Evolutionary conservation across 2,329 filamentous ascomycete genomes (phyloP), one percentile per base, ranked within the genome.

Genomic region (Harringtonia aguacate): DNA sequence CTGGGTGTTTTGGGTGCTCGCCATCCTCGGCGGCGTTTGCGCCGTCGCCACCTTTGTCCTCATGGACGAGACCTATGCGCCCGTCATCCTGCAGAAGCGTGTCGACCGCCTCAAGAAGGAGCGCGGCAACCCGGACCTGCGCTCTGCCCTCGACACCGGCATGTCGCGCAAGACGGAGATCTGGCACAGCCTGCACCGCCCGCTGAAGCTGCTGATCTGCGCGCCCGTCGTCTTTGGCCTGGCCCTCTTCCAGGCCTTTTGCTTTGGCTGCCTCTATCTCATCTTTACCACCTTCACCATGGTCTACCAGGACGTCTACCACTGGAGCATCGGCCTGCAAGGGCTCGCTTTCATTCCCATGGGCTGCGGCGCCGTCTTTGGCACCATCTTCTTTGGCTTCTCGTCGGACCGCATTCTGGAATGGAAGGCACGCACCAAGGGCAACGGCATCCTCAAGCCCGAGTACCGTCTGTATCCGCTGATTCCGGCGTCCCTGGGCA

Each of bases 241-340:
- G 17, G 33, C 15, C 30, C 22, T 28, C 20, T 36, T 40, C 28
- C 38, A 30, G 27, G 27, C 38, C 24, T 31, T 40, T 24, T 21
- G 15, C 38, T 40, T 75, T 47, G 66, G 61, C 8, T 59, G 74
- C 3, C 58, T 73, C 9, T 75, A 75, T 55, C 77, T 77, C 72
- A 63, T 77, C 13, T 77, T 78, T 56, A 68, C 62, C 21, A 75
- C 76, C 45, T 77, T 77, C 44, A 70, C 67, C 3, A 71, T 74
- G 33, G 68, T 75, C 7, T 75, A 73, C 50, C 67, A 73, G 48
- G 55, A 72, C 38, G 65, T 58, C 50, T 63, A 72, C 3, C 70
- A 69, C 1, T 76, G 71, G 71, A 75, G 74, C 47, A 50, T 65
- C 0, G 72, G 72, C 7, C 68, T 74, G 4, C 70, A 69, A 4